Evolutionary conservation across 148 eudicot species (phyloP), one percentile per base, ranked within the genome.

Genomic region (Heliosperma pusillum): DNA sequence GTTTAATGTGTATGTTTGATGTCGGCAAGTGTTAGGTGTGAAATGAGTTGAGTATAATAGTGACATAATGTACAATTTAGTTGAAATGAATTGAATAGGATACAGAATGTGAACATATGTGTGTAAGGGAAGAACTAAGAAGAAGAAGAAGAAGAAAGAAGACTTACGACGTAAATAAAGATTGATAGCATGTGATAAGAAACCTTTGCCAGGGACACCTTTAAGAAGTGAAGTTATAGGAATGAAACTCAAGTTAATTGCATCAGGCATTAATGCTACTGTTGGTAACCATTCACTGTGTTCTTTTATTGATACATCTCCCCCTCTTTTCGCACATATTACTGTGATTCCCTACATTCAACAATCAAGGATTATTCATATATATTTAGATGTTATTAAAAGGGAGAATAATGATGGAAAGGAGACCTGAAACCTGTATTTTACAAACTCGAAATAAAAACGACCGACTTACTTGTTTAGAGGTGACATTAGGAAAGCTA

Each of bases 141-240:
- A n/a, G n/a, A n/a, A n/a, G n/a, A n/a, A n/a, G n/a, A n/a, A n/a
- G n/a, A 21, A 21, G 26, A 40, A 15, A 24, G 11, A 0, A 5
- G 12, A 77, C 92, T 83, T 84, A 93, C 97, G 87, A 45, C 98
- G 84, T 71, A 89, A 88, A 79, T 93, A 93, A 11, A 91, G 88
- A 82, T 93, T 93, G 80, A 93, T 91, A 66, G 98, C 98, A 81
- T 91, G 97, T 1, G 94, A 87, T 19, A 93, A 76, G 81, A 87
- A 93, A 8, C 98, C 98, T 78, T 79, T 88, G 44, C 98, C 98
- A 16, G 88, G 89, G 13, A 91, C 87, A 19, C 86, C 91, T 63
- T 66, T 87, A 16, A 93, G 97, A 1, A 93, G 91, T 58, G 97
- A 91, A 57, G 97, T 93, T 42, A 91, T 91, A 0, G 98, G 98